phyloP scores from a whole-genome alignment of 129 eudicot species.

The Saposhnikovia divaricata region DNA sequence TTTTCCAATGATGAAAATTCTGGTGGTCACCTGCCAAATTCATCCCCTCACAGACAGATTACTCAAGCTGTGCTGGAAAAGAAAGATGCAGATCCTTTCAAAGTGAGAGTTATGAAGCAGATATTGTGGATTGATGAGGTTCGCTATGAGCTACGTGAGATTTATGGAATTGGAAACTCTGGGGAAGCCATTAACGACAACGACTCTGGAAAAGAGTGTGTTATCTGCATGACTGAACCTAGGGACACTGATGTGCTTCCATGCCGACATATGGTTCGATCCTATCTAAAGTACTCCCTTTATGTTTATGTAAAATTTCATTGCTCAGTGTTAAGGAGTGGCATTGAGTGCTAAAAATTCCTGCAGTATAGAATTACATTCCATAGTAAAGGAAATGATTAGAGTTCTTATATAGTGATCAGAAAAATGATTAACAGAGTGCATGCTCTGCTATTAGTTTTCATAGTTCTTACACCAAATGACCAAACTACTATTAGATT shows the following conservation, averaged over 20 bases:
- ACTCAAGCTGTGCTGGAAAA: slow-evolving; percentile 76
- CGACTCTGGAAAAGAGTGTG: slow-evolving; percentile 76
- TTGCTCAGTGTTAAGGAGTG: not conserved
- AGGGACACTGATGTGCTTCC: slow-evolving; percentile 91
- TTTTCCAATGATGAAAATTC: slow-evolving; percentile 15
- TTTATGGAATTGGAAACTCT: slow-evolving; percentile 73
- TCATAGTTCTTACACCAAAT: not conserved
- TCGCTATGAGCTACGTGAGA: slow-evolving; percentile 84
- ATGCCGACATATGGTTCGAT: slow-evolving; percentile 92
- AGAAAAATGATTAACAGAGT: not conserved
- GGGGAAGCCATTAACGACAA: slow-evolving; percentile 36
- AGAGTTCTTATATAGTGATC: not conserved
- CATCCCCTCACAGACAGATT: slow-evolving; percentile 66
- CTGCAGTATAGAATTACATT: not conserved
- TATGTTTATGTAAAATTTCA: not conserved
- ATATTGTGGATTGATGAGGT: slow-evolving; percentile 71
- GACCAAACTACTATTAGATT: not conserved
- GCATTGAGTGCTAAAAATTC: not conserved
- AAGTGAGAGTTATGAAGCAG: slow-evolving; percentile 70
- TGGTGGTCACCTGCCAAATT: slow-evolving; percentile 15
- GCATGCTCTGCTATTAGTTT: not conserved
- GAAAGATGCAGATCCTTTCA: slow-evolving; percentile 33
- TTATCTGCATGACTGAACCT: slow-evolving; percentile 95
- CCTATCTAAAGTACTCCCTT: not conserved
- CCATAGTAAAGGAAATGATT: not conserved